Evolutionary conservation across 202 grass and related monocot species (phyloP), one percentile per base, ranked within the genome.

Genomic region (Digitaria exilis): DNA sequence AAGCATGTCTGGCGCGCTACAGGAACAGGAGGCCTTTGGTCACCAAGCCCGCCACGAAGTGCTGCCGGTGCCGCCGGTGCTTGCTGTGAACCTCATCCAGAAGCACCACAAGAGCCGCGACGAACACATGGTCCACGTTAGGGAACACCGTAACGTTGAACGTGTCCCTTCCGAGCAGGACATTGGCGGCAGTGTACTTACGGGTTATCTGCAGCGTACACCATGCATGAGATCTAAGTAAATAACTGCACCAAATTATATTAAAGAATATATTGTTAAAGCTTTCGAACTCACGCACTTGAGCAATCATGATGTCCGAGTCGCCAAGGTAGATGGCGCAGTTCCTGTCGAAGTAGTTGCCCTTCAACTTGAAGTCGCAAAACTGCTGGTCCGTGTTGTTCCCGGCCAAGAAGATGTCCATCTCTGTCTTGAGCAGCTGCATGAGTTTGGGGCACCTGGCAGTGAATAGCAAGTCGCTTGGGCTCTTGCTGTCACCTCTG

Each of bases 361-460:
- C 89, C 54, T 88, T 92, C 54, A 95, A 73, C 87, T 78, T 95
- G 70, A 92, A 90, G 82, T 95, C 92, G 4, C 75, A 88, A 15
- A 17, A 29, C 16, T 86, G 30, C 18, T 90, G 45, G 17, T 19
- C 44, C 0, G 76, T 84, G 59, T 92, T 84, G 59, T 92, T 92
- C 1, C 42, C 65, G 1, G 90, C 82, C 62, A 90, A 52, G 70
- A 88, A 95, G 54, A 92, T 62, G 4, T 88, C 82, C 58, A 92
- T 35, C 64, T 82, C 71, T 9, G 87, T 87, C 69, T 70, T 87
- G 5, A 76, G 37, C 37, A 39, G 16, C 19, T 75, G 18, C 41
- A 90, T 85, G 32, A 90, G 49, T 4, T 84, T 3, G 0, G 82
- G 83, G 12, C 37, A 82, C 71, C 75, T 95, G 9, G 78, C 82